Evolutionary conservation across 2,329 filamentous ascomycete species (phyloP).

Genomic region (Tolypocladium ophioglossoides): DNA sequence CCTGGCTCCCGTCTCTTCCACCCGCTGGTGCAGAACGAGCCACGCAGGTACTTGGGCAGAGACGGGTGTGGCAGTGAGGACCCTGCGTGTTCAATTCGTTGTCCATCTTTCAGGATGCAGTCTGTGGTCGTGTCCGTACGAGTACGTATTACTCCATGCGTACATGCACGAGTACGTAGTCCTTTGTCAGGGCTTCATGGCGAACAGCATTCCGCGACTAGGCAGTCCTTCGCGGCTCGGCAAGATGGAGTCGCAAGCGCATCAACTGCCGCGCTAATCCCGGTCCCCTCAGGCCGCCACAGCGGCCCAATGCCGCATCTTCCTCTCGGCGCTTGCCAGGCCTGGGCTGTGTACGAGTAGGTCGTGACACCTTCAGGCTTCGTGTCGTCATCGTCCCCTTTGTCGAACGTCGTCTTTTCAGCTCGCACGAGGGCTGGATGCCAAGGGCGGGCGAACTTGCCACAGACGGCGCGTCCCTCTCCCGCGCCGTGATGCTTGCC

Average conservation of each 20-base stretch:
- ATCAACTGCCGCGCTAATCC: not conserved
- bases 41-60: not conserved
- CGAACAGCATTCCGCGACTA: not conserved
- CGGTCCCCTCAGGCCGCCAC: not conserved
- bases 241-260: too few relatives aligned
- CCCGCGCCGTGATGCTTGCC: not conserved
- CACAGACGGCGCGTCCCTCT: not conserved
- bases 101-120: not conserved
- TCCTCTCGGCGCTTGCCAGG: not conserved
- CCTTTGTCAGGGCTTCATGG: not conserved
- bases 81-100: not conserved
- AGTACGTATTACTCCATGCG: too few relatives aligned
- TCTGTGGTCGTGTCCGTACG: not conserved
- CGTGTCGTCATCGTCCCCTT: not conserved
- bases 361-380: not conserved
- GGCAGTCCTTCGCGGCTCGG: not conserved
- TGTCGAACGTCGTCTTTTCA: not conserved
- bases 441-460: not conserved
- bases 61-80: not conserved
- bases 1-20: not conserved
- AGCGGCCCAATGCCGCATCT: not conserved
- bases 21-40: not conserved
- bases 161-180: not conserved
- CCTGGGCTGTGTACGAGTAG: not conserved
- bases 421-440: not conserved